A percentile compares a stretch with the other conserved stretches of the same genome.
Evolutionary conservation across 805 yeast genomes (phyloP).

Genomic region (Schwanniomyces sp.): DNA sequence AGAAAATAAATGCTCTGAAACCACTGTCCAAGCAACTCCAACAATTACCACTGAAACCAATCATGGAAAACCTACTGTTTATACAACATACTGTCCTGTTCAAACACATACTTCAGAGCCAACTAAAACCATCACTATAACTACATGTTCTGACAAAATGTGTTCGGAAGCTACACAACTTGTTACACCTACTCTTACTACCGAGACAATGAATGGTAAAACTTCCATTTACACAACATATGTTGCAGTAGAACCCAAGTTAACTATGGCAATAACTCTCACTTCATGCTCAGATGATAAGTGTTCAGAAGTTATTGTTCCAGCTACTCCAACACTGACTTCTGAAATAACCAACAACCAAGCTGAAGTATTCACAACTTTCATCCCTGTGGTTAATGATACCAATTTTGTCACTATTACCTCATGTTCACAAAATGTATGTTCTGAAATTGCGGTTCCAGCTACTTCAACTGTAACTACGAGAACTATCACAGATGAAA

Average conservation of each 20-base stretch:
- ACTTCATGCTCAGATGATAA: neutral
- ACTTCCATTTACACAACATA: too few species aligned
- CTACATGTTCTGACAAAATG: neutral
- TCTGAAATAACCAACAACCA: neutral
- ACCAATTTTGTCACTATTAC: too few species aligned
- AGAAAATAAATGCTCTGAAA: constrained; percentile 25
- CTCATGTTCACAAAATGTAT: too few species aligned
- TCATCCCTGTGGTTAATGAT: too few species aligned
- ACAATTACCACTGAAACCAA: constrained; percentile 25
- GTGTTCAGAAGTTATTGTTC: neutral
- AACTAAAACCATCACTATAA: neutral
- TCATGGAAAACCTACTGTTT: constrained; percentile 23
- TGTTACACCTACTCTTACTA: too few species aligned
- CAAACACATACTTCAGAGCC: constrained; percentile 21
- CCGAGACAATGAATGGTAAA: too few species aligned
- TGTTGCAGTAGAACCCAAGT: neutral
- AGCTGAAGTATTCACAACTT: too few species aligned
- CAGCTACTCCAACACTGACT: neutral
- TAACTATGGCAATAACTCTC: neutral
- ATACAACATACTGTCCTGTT: constrained; percentile 38
- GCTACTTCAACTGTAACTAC: too few species aligned
- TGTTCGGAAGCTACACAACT: neutral
- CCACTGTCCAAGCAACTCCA: constrained; percentile 27
- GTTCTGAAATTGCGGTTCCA: too few species aligned
- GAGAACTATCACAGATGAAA: too few species aligned